A percentile compares a stretch with the other conserved stretches of the same genome.
These are phyloP conservation scores for Cladobotryum mycophilum DNA, from an alignment of 2,329 filamentous ascomycete genomes.

Conservation along the genomic window DNA sequence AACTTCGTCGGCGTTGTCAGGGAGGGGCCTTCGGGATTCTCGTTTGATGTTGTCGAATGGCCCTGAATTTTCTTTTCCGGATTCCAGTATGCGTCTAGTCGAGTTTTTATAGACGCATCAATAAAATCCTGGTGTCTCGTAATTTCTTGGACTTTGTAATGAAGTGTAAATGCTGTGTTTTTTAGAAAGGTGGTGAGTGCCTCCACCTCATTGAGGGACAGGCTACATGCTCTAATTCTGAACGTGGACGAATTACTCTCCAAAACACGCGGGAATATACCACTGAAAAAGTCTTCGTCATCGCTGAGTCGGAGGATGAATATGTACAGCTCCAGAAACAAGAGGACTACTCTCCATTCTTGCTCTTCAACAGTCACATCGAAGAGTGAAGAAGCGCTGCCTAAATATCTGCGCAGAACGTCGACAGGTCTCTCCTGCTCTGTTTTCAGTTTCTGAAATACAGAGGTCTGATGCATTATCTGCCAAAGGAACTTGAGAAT, in stretches of 20 bases:
- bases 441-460: conserved; percentile 28
- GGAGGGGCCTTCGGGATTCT: not conserved
- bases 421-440: conserved; percentile 24
- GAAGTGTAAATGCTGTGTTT: conserved; percentile 81
- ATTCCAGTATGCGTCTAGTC: conserved; percentile 25
- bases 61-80: conserved; percentile 8
- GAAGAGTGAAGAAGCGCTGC: conserved; percentile 20
- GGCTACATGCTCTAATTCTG: conserved; percentile 55
- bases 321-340: conserved; percentile 91
- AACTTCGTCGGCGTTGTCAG: conserved; percentile 32
- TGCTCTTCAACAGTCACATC: conserved; percentile 25
- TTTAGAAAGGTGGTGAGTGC: conserved; percentile 78
- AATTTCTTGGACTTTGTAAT: conserved; percentile 71
- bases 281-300: conserved; percentile 87
- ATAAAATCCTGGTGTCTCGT: conserved; percentile 23
- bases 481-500: conserved; percentile 72
- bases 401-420: conserved; percentile 27
- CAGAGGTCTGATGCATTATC: conserved; percentile 39
- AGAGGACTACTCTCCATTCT: conserved; percentile 82
- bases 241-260: conserved; percentile 37
- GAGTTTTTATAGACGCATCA: conserved; percentile 18
- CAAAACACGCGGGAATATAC: conserved; percentile 36
- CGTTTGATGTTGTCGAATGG: not conserved
- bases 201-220: conserved; percentile 66
- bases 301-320: conserved; percentile 91